Percentiles rank a stretch among this genome's conserved stretches.
Evolutionary conservation across 208 protist species (phyloP).

Genomic region (Wallacemonas sp.): DNA sequence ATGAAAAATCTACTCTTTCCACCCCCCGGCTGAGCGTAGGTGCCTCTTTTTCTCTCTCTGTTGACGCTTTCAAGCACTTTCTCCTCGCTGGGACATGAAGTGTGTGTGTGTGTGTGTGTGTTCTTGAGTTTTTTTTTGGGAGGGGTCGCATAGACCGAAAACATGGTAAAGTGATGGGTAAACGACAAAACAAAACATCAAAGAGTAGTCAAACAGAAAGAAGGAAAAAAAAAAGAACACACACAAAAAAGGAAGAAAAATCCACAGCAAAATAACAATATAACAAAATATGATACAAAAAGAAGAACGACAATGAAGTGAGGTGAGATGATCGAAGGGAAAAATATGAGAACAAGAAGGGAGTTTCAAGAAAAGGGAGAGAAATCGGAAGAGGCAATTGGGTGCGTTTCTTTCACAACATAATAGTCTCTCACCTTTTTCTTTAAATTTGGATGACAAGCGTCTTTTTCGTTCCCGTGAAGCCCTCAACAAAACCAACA

Average conservation of each 20-base stretch:
- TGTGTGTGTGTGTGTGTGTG: not conserved
- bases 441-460: no score
- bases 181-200: not conserved
- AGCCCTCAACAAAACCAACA: slow-evolving; percentile 11
- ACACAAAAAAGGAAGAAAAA: slow-evolving; percentile 1
- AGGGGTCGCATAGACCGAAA: no score
- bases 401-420: no score
- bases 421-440: no score
- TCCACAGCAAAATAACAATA: slow-evolving; percentile 8
- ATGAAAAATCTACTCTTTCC: no score
- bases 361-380: slow-evolving; percentile 1
- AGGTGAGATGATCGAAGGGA: not conserved
- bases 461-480: no score
- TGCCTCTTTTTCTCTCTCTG: no score
- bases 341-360: not conserved
- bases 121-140: not conserved
- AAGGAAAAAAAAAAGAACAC: not conserved
- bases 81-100: no score
- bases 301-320: slow-evolving; percentile 6
- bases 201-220: not conserved
- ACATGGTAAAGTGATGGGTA: not conserved
- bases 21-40: no score
- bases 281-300: slow-evolving; percentile 14
- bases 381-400: not conserved
- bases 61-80: no score